Evolutionary conservation across 306 rosid species (phyloP).

Genomic region (Cucurbita moschata): DNA sequence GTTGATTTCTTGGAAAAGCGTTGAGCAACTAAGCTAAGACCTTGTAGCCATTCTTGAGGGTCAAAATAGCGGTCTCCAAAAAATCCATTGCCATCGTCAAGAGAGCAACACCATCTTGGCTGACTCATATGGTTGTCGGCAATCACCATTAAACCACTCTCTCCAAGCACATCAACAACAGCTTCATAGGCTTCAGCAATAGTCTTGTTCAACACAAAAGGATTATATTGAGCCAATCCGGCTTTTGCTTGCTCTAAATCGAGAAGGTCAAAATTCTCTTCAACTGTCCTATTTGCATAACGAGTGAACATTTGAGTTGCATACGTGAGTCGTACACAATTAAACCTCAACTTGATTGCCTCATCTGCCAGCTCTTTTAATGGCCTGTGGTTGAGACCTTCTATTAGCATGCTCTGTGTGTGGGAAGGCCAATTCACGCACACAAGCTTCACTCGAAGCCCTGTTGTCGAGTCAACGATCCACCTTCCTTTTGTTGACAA

Average conservation of each 20-base stretch:
- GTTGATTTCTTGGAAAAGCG: constrained; percentile 13
- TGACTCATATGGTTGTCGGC: constrained; percentile 42
- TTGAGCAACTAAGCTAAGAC: constrained; percentile 23
- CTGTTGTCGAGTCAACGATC: not conserved
- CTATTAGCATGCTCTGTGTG: not conserved
- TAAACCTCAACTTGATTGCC: not conserved
- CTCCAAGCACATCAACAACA: constrained; percentile 24
- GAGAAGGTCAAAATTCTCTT: not conserved
- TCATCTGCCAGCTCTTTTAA: not conserved
- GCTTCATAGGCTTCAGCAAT: constrained; percentile 20
- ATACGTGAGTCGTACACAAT: not conserved
- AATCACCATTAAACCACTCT: constrained; percentile 24
- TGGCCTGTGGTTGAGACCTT: not conserved
- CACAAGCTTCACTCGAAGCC: not conserved
- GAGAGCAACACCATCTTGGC: constrained; percentile 38
- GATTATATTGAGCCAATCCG: not conserved
- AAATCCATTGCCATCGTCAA: constrained; percentile 43
- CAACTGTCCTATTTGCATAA: not conserved
- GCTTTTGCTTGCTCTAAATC: not conserved
- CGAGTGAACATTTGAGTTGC: not conserved
- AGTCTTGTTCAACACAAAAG: constrained; percentile 15
- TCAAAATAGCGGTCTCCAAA: constrained; percentile 29
- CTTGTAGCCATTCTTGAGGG: constrained; percentile 4
- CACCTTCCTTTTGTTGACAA: not conserved
- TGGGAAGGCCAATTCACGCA: not conserved